Evolutionary conservation across 495 filamentous ascomycete species (phyloP).

Genomic region (Penicillium pancosmium): DNA sequence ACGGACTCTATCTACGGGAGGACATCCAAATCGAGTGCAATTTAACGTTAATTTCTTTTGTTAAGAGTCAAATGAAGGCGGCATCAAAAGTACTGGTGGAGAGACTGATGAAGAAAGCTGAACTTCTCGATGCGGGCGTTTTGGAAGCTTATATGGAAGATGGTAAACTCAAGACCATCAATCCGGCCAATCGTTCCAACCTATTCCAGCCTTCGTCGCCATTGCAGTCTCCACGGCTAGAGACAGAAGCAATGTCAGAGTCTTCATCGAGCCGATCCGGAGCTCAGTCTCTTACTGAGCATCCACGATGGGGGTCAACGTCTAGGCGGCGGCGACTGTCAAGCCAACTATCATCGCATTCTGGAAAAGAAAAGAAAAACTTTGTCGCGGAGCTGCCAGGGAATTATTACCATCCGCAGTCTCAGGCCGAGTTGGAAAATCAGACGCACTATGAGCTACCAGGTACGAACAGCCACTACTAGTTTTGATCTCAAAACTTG

Average conservation of each 20-base stretch:
- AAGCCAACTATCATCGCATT: background rate
- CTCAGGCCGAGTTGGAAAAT: background rate
- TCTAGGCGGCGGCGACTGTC: background rate
- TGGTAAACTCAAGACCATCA: conserved; percentile 32
- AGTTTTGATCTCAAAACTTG: background rate
- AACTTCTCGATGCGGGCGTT: conserved; percentile 34
- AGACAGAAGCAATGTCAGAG: background rate
- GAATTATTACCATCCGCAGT: conserved; percentile 9
- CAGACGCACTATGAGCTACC: conserved; percentile 4
- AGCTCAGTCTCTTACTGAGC: background rate
- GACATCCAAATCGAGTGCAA: conserved; percentile 80
- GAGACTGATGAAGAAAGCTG: conserved; percentile 62
- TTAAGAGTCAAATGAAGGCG: conserved; percentile 75
- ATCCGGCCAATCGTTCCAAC: conserved; percentile 28
- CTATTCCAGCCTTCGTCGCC: background rate
- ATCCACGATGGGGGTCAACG: conserved; percentile 2
- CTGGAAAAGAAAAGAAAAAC: background rate
- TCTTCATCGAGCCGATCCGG: background rate
- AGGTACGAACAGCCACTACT: conserved; percentile 2
- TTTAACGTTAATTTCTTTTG: conserved; percentile 67
- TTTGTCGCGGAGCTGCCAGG: conserved; percentile 16
- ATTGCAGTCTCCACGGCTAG: background rate
- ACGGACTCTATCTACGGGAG: conserved; percentile 74
- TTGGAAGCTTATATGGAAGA: conserved; percentile 32
- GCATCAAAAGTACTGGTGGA: conserved; percentile 68